phyloP scores from a whole-genome alignment of 2,329 filamentous ascomycete species.

The Pseudogymnoascus sp. region DNA sequence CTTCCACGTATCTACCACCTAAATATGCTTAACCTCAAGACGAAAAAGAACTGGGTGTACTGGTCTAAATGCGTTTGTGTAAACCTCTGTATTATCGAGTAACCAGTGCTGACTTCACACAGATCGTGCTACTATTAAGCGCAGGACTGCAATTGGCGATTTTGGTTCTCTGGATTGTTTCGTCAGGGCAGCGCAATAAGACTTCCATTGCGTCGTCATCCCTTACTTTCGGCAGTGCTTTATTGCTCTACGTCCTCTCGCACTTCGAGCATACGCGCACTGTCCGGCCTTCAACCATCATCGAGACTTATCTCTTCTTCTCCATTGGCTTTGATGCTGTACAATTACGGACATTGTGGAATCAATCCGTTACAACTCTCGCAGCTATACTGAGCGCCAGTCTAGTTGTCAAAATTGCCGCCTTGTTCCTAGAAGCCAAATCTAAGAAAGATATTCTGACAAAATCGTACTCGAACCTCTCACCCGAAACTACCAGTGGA shows the following conservation, averaged over 20 bases:
- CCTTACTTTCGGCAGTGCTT: conserved; percentile 27
- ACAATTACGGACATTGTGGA: conserved; percentile 37
- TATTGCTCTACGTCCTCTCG: conserved; percentile 28
- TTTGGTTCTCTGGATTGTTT: conserved; percentile 4
- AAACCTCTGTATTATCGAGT: not conserved
- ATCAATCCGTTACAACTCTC: conserved; percentile 23
- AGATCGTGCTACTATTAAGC: not conserved
- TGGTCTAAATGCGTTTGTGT: conserved; percentile 8
- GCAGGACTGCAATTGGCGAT: not conserved
- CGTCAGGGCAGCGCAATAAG: not conserved
- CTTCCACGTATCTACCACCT: not conserved
- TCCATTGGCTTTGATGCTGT: conserved; percentile 38
- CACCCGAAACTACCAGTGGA: conserved; percentile 27
- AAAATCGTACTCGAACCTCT: conserved; percentile 19
- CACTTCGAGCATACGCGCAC: conserved; percentile 32
- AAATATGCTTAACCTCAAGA: not conserved
- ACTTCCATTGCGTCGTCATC: conserved; percentile 27
- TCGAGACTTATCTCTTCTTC: conserved; percentile 36
- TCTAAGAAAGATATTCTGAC: conserved; percentile 35
- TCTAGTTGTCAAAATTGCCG: conserved; percentile 23
- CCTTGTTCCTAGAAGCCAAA: conserved; percentile 34
- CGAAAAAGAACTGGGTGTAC: not conserved
- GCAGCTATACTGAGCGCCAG: conserved; percentile 22
- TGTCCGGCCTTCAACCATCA: conserved; percentile 36
- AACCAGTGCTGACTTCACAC: not conserved